These are phyloP conservation scores for Tulasnella sp. DNA, from an alignment of 768 basidiomycete species.

Conservation along the genomic window DNA sequence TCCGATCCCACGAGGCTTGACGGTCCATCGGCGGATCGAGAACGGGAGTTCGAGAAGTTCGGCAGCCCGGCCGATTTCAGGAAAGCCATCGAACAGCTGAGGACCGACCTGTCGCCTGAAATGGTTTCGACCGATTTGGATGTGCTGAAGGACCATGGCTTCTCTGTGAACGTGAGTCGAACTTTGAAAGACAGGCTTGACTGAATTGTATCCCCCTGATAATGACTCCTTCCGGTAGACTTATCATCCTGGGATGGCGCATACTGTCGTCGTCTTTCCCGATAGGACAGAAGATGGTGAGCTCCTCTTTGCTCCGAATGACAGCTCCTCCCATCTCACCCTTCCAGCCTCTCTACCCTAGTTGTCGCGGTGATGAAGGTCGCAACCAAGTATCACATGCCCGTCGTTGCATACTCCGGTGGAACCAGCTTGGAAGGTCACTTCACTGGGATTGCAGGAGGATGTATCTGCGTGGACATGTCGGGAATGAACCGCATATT, in stretches of 20 bases:
- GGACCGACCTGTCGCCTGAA: neutral
- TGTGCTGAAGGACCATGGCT: conserved; percentile 7
- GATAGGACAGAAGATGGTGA: conserved; percentile 71
- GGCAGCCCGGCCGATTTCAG: conserved; percentile 19
- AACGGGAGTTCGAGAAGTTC: conserved; percentile 5
- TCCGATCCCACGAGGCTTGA: no score
- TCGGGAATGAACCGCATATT: conserved; percentile 57
- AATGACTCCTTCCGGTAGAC: no score
- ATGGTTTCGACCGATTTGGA: conserved; percentile 15
- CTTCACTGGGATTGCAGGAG: conserved; percentile 43
- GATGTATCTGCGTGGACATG: conserved; percentile 55
- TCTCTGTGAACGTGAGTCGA: conserved; percentile 12
- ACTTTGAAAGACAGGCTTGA: no score
- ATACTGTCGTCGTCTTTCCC: conserved; percentile 42
- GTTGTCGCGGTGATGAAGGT: no score
- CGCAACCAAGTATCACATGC: conserved; percentile 59
- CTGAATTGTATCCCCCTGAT: no score
- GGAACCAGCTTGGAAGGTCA: conserved; percentile 85
- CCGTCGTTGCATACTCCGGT: conserved; percentile 71
- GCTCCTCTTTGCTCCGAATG: no score
- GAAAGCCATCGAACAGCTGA: conserved; percentile 18
- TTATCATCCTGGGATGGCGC: conserved; percentile 26
- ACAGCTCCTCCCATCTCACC: no score
- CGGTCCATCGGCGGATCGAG: neutral
- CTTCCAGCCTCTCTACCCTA: no score